Conservation (phyloP, 192 early-diverging fungal species). For the Entomortierella lignicola region DNA sequence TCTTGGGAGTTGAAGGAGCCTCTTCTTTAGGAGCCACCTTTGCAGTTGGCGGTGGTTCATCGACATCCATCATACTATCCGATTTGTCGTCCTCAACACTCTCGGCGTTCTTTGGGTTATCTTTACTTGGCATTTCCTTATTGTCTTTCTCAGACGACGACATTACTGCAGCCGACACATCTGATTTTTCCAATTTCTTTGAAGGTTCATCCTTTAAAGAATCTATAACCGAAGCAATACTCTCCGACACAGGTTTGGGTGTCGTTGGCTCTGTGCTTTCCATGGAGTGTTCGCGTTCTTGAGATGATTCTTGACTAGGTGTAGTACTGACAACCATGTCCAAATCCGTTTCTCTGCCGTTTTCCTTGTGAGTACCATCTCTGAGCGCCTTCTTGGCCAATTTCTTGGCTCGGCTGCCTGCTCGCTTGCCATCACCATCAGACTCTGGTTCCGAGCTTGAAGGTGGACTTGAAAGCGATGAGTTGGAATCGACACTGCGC, state of each 20-base stretch:
- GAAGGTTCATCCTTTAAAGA: background rate
- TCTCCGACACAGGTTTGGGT: background rate
- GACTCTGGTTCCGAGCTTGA: constrained; percentile 43
- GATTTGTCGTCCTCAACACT: background rate
- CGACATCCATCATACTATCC: background rate
- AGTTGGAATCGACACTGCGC: constrained; percentile 46
- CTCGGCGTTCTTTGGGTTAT: too few relatives aligned
- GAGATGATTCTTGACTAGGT: background rate
- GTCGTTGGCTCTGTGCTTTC: background rate
- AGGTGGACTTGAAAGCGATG: constrained; percentile 44
- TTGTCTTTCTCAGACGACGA: too few relatives aligned
- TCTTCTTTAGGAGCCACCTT: background rate
- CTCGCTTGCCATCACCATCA: constrained; percentile 2
- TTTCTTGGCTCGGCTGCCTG: constrained; percentile 33
- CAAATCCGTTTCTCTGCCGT: background rate
- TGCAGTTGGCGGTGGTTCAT: background rate
- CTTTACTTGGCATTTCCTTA: background rate
- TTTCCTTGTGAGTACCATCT: background rate
- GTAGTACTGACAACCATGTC: background rate
- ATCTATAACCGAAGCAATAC: background rate
- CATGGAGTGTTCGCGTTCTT: background rate
- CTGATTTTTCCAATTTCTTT: background rate
- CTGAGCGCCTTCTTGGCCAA: constrained; percentile 26
- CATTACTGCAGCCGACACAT: too few relatives aligned
- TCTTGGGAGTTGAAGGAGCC: background rate